Evolutionary conservation across 164 flowering plant species (phyloP), one percentile per base, ranked within the genome.

Genomic region (Liriodendron chinense): DNA sequence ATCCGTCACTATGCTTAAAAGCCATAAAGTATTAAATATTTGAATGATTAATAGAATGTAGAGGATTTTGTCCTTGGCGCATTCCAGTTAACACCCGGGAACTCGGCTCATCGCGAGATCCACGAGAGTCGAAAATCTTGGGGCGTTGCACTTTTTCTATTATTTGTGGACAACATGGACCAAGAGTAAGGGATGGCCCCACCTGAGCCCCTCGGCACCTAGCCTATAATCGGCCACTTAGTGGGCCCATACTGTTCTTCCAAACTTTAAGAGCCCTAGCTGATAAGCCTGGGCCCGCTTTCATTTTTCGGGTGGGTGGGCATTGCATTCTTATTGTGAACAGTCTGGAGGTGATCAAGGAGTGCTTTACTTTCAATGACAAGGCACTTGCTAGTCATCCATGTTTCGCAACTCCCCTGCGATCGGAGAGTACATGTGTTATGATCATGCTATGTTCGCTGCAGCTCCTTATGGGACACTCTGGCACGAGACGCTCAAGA

Each of bases 151-250:
- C n/a, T n/a, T n/a, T n/a, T n/a, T n/a, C n/a, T n/a, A n/a, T n/a
- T n/a, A n/a, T n/a, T n/a, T n/a, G n/a, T n/a, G n/a, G n/a, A n/a
- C n/a, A n/a, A n/a, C n/a, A n/a, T n/a, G n/a, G n/a, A n/a, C n/a
- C n/a, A n/a, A n/a, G n/a, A n/a, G n/a, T n/a, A n/a, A n/a, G n/a
- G n/a, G n/a, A n/a, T n/a, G n/a, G n/a, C n/a, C n/a, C n/a, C 72
- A 43, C 43, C 63, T 8, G 70, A 73, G 21, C 47, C 69, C 7
- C 23, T 47, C 49, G 64, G 71, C 5, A 23, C 23, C 25, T 68
- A 50, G 72, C 77, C 77, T 7, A 20, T 74, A 23, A 67, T 74
- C 1, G 72, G 71, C 48, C 77, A 50, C 65, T 49, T 56, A 23
- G 22, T 13, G 71, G 72, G 1, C 9, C 18, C 0, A 10, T 21